Conservation (phyloP, 2,329 filamentous ascomycete species). For the Pyrenophora teres region DNA sequence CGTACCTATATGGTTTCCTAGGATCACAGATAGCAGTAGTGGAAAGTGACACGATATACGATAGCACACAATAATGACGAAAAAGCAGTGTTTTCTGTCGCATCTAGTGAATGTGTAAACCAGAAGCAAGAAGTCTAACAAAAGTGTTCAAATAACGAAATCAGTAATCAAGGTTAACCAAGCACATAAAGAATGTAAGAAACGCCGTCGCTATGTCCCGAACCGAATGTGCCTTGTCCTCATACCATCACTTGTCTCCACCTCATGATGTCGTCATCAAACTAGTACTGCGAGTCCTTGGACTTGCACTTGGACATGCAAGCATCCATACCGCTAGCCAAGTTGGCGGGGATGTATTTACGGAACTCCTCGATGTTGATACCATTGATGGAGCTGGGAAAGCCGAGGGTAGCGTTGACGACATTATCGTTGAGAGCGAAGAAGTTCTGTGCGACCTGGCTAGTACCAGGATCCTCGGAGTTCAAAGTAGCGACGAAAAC, state of each 20-base stretch:
- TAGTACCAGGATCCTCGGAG: slow-evolving; percentile 51
- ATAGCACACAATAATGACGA: neutral
- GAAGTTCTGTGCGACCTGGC: slow-evolving; percentile 51
- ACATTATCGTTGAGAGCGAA: slow-evolving; percentile 47
- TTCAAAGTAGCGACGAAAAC: slow-evolving; percentile 53
- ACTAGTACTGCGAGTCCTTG: neutral
- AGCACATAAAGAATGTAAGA: slow-evolving; percentile 9
- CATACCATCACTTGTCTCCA: neutral
- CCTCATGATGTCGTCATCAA: neutral
- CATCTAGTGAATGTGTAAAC: slow-evolving; percentile 6
- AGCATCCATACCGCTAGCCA: slow-evolving; percentile 59
- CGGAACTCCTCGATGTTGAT: slow-evolving; percentile 46
- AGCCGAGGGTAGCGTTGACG: slow-evolving; percentile 47
- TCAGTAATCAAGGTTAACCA: slow-evolving; percentile 13
- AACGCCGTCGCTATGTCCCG: slow-evolving; percentile 25
- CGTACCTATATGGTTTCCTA: no score
- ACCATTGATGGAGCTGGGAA: slow-evolving; percentile 41
- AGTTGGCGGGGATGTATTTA: slow-evolving; percentile 51
- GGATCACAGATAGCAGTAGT: neutral
- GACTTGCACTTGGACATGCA: slow-evolving; percentile 57
- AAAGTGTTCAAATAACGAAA: slow-evolving; percentile 13
- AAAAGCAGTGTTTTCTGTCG: slow-evolving; percentile 1
- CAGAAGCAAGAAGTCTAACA: slow-evolving; percentile 7
- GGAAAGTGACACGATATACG: neutral
- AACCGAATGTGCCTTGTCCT: slow-evolving; percentile 2